These are phyloP conservation scores for Schizothecium vesticola DNA, from an alignment of 495 filamentous ascomycete genomes.

Conservation along the genomic window DNA sequence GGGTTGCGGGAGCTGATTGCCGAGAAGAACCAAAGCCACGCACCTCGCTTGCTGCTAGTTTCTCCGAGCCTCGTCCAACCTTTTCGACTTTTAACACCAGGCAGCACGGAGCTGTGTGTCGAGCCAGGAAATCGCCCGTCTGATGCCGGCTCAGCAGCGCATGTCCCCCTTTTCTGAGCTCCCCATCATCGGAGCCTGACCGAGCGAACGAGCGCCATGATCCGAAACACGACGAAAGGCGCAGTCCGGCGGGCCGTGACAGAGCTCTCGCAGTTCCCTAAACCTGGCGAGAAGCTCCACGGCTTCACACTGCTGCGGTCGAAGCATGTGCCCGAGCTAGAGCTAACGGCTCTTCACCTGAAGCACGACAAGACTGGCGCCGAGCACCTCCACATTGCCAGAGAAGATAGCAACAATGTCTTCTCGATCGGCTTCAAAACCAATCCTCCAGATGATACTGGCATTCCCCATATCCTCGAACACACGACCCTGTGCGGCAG, in stretches of 20 bases:
- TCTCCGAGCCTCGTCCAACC: neutral
- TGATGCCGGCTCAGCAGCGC: neutral
- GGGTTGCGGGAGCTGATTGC: neutral
- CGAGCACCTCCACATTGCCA: slow-evolving; percentile 89
- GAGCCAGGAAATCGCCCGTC: neutral
- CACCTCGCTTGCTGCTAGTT: neutral
- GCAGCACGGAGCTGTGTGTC: neutral
- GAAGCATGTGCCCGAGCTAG: slow-evolving; percentile 90
- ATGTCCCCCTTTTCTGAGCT: neutral
- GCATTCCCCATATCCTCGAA: slow-evolving; percentile 94
- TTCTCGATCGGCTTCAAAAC: slow-evolving; percentile 99
- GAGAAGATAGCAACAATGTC: slow-evolving; percentile 97
- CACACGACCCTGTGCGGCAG: slow-evolving; percentile 97
- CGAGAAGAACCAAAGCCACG: neutral
- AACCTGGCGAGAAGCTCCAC: slow-evolving; percentile 76
- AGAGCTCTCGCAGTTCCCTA: slow-evolving; percentile 64
- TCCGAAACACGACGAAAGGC: slow-evolving; percentile 44
- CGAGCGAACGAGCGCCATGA: slow-evolving; percentile 29
- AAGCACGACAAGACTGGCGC: slow-evolving; percentile 91
- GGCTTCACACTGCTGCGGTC: slow-evolving; percentile 85
- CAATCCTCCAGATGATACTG: slow-evolving; percentile 92
- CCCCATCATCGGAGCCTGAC: neutral
- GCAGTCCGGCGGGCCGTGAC: slow-evolving; percentile 62
- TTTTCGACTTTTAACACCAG: neutral
- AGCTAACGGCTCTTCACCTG: slow-evolving; percentile 83